Base-by-base conservation (phyloP, 441 rosid genomes). In the Biscutella laevigata region DNA sequence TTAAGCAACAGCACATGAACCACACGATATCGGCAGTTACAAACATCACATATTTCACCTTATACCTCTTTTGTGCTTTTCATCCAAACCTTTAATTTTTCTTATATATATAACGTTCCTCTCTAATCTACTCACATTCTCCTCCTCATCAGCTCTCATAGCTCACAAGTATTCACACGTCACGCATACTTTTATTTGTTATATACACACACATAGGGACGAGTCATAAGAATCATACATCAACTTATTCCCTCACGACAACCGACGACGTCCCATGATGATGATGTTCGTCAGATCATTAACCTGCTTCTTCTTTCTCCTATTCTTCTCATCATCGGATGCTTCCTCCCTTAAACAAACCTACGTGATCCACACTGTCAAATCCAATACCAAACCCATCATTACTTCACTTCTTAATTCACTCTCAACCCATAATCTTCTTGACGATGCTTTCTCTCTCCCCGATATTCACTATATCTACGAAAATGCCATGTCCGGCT, bases 341-440 rank as follows among this genome's bases (percentile, higher is more conserved):
- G 83, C 80, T 45, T 60, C 74, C 1, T 57, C 30, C 29, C 64
- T 44, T 15, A 61, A 54, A 45, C 82, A 72, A 64, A 73, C 89
- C 5, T 86, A 90, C 61, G 55, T 90, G 8, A 74, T 90, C 71
- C 91, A 80, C 66, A 72, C 83, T 73, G 78, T 74, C 70, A 67
- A 61, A 64, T 38, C 71, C 52, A 79, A 56, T 64, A 61, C 72
- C 15, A 59, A 70, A 32, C 57, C 63, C 52, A 38, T 53, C 2
- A 50, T 57, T 12, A 35, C 53, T 16, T 77, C 47, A 20, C 86
- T 53, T 37, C 39, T 20, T 4, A 73, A 38, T 36, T 60, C 58
- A 53, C 74, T 17, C 15, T 74, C 28, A 53, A 45, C 71, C 12
- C 57, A 66, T 9, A 69, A 66, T 28, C 14, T 58, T 8, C 53